phyloP scores from a whole-genome alignment of 495 filamentous ascomycete species.

The Penicillium mononematosum region DNA sequence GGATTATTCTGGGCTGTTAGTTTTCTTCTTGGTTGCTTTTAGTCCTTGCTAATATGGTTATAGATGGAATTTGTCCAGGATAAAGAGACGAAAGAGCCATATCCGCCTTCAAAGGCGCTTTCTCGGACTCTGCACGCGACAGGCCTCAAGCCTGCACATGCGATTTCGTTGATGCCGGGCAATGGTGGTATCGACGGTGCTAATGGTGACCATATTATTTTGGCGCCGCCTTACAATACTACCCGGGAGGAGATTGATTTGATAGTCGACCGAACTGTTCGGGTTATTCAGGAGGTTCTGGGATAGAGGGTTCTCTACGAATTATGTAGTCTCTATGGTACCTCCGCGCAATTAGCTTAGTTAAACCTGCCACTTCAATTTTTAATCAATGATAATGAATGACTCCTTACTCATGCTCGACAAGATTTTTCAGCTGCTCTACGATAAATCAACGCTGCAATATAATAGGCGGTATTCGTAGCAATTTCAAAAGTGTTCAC shows the following conservation, averaged over 20 bases:
- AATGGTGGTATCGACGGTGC: conserved; percentile 63
- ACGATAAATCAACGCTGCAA: not conserved
- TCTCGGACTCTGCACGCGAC: conserved; percentile 50
- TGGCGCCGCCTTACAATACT: conserved; percentile 72
- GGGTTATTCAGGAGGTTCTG: conserved; percentile 31
- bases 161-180: conserved; percentile 68
- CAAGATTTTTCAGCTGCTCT: not conserved
- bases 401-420: not conserved
- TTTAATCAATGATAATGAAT: not conserved
- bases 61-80: conserved; percentile 58
- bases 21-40: conserved; percentile 7
- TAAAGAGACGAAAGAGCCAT: conserved; percentile 52
- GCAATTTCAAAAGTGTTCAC: not conserved
- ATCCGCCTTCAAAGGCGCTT: conserved; percentile 34
- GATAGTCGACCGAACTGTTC: conserved; percentile 46
- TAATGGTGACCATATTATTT: conserved; percentile 67
- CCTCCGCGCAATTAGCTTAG: not conserved
- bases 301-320: conserved; percentile 11
- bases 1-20: conserved; percentile 55
- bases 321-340: not conserved
- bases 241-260: conserved; percentile 56
- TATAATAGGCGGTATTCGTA: not conserved
- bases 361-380: not conserved
- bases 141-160: conserved; percentile 50
- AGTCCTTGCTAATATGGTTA: conserved; percentile 2